Evolutionary conservation across 2,329 filamentous ascomycete species (phyloP).

Genomic region (Alternaria sp.): DNA sequence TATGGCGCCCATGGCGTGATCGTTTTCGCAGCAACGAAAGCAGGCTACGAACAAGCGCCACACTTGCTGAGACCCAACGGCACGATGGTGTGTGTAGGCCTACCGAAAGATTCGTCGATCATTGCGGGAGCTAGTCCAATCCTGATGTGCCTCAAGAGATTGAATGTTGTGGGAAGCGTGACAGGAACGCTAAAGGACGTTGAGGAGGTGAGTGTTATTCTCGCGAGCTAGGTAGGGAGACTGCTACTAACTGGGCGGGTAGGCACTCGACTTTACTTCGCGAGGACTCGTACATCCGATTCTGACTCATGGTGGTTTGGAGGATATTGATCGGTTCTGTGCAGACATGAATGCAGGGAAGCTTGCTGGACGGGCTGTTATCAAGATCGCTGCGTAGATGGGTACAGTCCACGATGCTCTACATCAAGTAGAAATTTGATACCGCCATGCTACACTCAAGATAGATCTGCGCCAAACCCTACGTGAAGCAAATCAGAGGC

Average conservation of each 20-base stretch:
- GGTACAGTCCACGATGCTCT: background rate
- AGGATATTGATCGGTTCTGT: constrained; percentile 50
- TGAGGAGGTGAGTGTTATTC: constrained; percentile 30
- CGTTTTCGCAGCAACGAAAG: constrained; percentile 67
- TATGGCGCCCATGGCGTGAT: constrained; percentile 84
- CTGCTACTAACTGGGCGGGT: background rate
- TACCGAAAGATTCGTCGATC: constrained; percentile 30
- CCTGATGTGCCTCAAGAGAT: constrained; percentile 47
- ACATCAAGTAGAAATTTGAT: background rate
- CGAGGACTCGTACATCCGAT: constrained; percentile 51
- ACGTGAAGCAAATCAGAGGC: background rate
- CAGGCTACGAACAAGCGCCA: constrained; percentile 42
- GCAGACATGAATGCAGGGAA: constrained; percentile 49
- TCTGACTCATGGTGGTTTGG: constrained; percentile 47
- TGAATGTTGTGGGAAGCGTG: constrained; percentile 53
- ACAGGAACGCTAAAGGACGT: constrained; percentile 55
- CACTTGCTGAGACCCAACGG: constrained; percentile 33
- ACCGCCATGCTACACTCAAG: background rate
- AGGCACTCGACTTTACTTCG: constrained; percentile 54
- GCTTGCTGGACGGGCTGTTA: constrained; percentile 50
- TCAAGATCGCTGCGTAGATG: constrained; percentile 43
- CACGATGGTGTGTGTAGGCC: constrained; percentile 39
- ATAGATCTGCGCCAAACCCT: background rate
- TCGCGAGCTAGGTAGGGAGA: too few relatives aligned
- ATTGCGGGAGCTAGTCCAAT: constrained; percentile 41